A percentile compares a stretch with the other conserved stretches of the same genome.
phyloP scores from a whole-genome alignment of 805 yeast species.

The Nadsonia fulvescens region DNA sequence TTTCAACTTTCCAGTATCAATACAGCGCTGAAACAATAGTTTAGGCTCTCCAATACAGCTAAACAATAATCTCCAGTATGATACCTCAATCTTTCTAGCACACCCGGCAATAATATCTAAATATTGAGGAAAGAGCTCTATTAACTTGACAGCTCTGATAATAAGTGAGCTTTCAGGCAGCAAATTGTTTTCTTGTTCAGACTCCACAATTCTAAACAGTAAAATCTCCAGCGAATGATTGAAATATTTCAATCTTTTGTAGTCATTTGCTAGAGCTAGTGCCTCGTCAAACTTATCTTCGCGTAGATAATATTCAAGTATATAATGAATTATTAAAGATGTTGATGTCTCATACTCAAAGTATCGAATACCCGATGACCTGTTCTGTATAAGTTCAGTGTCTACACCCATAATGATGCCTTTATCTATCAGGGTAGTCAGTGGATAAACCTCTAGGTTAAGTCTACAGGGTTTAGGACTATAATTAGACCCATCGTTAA shows the following conservation, averaged over 20 bases:
- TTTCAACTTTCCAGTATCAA: constrained; percentile 17
- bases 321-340: constrained; percentile 17
- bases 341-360: constrained; percentile 16
- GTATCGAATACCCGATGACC: constrained; percentile 17
- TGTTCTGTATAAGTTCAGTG: constrained; percentile 22
- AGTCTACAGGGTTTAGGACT: constrained; percentile 3
- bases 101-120: constrained; percentile 26
- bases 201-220: constrained; percentile 19
- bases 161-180: constrained; percentile 3
- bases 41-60: constrained; percentile 20
- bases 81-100: constrained; percentile 39
- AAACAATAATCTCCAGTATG: constrained; percentile 30
- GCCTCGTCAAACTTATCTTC: constrained; percentile 11
- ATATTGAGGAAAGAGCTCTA: constrained; percentile 20
- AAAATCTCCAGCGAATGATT: constrained; percentile 24
- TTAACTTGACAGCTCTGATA: constrained; percentile 14
- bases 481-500: constrained; percentile 7
- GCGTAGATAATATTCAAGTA: constrained; percentile 16
- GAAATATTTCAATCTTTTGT: constrained; percentile 20
- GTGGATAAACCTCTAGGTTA: constrained; percentile 30
- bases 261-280: constrained; percentile 14
- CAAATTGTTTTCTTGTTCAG: constrained; percentile 8
- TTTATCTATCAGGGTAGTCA: constrained; percentile 27
- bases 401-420: constrained; percentile 35
- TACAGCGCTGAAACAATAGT: constrained; percentile 20